Base-by-base conservation (phyloP, 164 flowering plant genomes). In the Euptelea pleiosperma region DNA sequence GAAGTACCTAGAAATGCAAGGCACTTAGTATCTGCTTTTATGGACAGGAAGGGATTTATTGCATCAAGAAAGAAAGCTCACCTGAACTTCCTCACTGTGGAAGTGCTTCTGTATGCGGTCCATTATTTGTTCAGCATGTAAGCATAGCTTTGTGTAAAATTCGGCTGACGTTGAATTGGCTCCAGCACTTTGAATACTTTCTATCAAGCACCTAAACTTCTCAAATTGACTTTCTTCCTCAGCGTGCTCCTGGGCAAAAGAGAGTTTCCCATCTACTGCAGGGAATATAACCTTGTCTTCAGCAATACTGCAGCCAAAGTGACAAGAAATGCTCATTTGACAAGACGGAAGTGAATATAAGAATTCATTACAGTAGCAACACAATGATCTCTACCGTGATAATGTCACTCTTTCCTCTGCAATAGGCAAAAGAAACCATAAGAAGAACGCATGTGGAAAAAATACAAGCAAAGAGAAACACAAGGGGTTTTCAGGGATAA, bases 231-330 rank as follows among this genome's bases (percentile, higher is more conserved):
- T 78, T 71, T 89, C 86, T 73, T 87, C 96, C 75, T 89, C 93
- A 30, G 93, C 89, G 70, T 89, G 98, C 77, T 92, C 93, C 64
- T 82, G 79, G 8, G 71, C 83, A 66, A 89, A 89, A 48, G 89
- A 89, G 60, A 87, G 76, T 70, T 86, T 91, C 55, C 67, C 75
- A 79, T 85, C 96, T 66, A 89, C 84, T 24, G 96, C 96, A 68
- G 98, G 98, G 74, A 92, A 92, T 75, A 87, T 87, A 64, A 92
- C 81, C 69, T 76, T 84, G 71, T 92, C 98, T 75, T 89, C 96
- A 69, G 96, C 98, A 71, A 92, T 80, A 69, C 98, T 92, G 84
- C 86, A 81, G 37, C 18, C 65, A 77, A 55, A 70, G 35, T 67
- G 55, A 48, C 28, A 51, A 53, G 43, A 63, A 46, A 50, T 43